Conservation (phyloP, 2,329 filamentous ascomycete genomes). For the Lecanicillium sp. region DNA sequence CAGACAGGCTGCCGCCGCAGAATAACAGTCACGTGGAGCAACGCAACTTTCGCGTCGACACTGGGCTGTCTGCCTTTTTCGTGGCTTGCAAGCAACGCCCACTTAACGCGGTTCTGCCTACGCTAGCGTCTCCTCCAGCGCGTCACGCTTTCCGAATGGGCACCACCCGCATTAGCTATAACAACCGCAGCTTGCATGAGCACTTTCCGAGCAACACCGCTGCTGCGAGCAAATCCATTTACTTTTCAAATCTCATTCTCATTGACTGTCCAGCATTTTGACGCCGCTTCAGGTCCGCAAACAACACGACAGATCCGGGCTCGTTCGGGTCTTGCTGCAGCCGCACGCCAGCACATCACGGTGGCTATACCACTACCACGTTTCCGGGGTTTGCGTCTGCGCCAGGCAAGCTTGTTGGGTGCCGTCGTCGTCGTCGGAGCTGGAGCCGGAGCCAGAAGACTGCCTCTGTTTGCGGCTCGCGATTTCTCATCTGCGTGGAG, state of each 20-base stretch:
- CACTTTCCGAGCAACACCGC: not conserved
- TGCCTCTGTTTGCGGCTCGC: slow-evolving; percentile 13
- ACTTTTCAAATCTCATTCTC: not conserved
- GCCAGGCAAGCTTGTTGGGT: too few relatives aligned
- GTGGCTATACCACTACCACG: too few relatives aligned
- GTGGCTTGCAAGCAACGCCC: slow-evolving; percentile 1
- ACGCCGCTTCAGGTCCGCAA: too few relatives aligned
- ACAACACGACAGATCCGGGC: too few relatives aligned
- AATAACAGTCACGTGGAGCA: too few relatives aligned
- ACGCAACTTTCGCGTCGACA: too few relatives aligned
- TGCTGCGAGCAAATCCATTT: not conserved
- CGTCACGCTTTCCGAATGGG: slow-evolving; percentile 3
- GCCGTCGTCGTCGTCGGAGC: not conserved
- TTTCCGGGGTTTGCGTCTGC: too few relatives aligned
- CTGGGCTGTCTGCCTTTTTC: not conserved
- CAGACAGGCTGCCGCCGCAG: too few relatives aligned
- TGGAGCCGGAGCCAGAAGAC: not conserved
- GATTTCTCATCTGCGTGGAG: slow-evolving; percentile 12
- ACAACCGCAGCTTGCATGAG: not conserved
- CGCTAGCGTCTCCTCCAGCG: slow-evolving; percentile 1
- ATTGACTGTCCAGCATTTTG: too few relatives aligned
- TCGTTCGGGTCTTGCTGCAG: too few relatives aligned
- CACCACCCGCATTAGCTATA: not conserved
- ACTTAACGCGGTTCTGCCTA: slow-evolving; percentile 12
- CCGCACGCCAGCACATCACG: too few relatives aligned